Evolutionary conservation across 1,139 yeast genomes (phyloP).

Genomic region (Hyphopichia pseudoburtonii): DNA sequence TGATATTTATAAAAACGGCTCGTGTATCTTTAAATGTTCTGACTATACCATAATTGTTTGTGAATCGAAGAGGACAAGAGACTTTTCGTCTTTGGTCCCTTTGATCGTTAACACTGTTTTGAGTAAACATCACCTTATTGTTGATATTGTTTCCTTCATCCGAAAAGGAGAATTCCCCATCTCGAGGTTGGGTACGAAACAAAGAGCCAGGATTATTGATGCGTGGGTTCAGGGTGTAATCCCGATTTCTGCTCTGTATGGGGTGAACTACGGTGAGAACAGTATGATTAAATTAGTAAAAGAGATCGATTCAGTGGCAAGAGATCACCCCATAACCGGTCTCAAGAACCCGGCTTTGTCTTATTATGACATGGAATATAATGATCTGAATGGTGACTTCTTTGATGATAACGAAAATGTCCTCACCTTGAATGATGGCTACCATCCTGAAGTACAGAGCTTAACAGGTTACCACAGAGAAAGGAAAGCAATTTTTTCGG

Average conservation of each 20-base stretch:
- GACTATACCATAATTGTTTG: slow-evolving; percentile 79
- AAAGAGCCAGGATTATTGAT: slow-evolving; percentile 67
- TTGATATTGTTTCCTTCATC: slow-evolving; percentile 83
- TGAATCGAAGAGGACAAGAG: slow-evolving; percentile 55
- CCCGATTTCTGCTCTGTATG: slow-evolving; percentile 44
- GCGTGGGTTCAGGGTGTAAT: slow-evolving; percentile 53
- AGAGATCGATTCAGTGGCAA: slow-evolving; percentile 46
- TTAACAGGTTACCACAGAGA: slow-evolving; percentile 1
- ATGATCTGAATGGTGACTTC: slow-evolving; percentile 25
- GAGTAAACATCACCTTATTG: slow-evolving; percentile 79
- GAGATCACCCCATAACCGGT: slow-evolving; percentile 44
- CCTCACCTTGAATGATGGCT: slow-evolving; percentile 24
- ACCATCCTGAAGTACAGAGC: not conserved
- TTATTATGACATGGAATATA: slow-evolving; percentile 35
- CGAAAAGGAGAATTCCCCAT: slow-evolving; percentile 63
- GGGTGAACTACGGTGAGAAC: slow-evolving; percentile 66
- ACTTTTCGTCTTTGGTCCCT: slow-evolving; percentile 76
- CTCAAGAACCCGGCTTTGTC: slow-evolving; percentile 45
- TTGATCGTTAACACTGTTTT: slow-evolving; percentile 76
- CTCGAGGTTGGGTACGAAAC: slow-evolving; percentile 72
- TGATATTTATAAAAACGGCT: slow-evolving; percentile 56
- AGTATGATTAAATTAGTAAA: slow-evolving; percentile 55
- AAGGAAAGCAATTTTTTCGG: slow-evolving; percentile 8
- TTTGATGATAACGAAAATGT: slow-evolving; percentile 32
- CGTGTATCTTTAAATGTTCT: slow-evolving; percentile 79